Base-by-base conservation (phyloP, 352 stramenopile species). In the Phytophthora capsici region DNA sequence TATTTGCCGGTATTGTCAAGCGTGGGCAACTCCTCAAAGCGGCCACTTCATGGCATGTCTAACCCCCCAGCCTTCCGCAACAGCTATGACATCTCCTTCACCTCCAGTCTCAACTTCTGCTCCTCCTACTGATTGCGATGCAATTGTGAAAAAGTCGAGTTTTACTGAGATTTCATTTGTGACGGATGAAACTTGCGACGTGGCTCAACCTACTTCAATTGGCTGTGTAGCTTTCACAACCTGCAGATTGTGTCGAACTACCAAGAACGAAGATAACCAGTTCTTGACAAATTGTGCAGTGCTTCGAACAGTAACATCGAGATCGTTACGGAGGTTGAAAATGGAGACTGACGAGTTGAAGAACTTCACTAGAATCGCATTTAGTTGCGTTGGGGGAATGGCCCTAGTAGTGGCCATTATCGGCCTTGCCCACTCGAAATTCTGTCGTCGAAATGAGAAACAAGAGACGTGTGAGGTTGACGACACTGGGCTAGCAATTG, bases 211-310 rank as follows among this genome's bases (percentile, higher is more conserved):
- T 6, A 46, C 13, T 6, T 22, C 69, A 2, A 30, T 61, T 4
- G 80, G 81, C 8, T 89, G 80, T 44, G 54, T 73, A 23, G 53
- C 59, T 14, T 41, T 60, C 5, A 78, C 79, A 17, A 61, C 22
- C 13, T 90, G 82, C 48, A 73, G 69, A 52, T 52, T 90, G 3
- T 90, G 82, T 54, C 71, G 73, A 47, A 57, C 56, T 0, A n/a
- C 4, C 22, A 90, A 88, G 73, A 88, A 73, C 50, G 65, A 84
- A 50, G 30, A 22, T 30, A 90, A 87, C 46, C 66, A 80, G 60
- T 78, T 69, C 47, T 56, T 90, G 22, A 32, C 38, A 2, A 66
- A 51, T 23, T 71, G 61, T 5, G 22, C 20, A 22, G 52, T 47
- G 6, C 45, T 68, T 34, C 25, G 62, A 50, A 38, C 50, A 8